Evolutionary conservation across 805 yeast species (phyloP).

Genomic region (Zygosaccharomyces kombuchaensis): DNA sequence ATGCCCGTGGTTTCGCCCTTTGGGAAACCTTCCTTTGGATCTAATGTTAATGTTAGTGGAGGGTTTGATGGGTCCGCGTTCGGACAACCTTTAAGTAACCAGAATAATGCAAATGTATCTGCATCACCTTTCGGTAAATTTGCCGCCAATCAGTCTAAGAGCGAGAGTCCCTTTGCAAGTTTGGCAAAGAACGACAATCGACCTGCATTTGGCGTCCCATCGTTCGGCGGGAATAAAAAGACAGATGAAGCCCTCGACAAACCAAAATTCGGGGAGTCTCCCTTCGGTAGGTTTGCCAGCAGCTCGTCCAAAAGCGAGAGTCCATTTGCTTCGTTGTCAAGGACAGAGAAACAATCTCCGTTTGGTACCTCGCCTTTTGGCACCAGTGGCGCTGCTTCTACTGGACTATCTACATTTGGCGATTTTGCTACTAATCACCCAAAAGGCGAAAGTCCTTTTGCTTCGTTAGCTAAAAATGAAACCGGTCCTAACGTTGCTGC

Average conservation of each 20-base stretch:
- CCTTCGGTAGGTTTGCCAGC: neutral
- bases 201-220: neutral
- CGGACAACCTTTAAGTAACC: constrained; percentile 11
- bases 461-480: constrained; percentile 6
- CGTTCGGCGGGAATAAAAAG: neutral
- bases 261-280: constrained; percentile 3
- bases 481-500: neutral
- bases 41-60: constrained; percentile 9
- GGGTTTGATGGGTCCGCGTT: constrained; percentile 8
- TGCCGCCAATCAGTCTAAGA: neutral
- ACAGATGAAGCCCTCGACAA: constrained; percentile 2
- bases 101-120: constrained; percentile 1
- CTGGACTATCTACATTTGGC: constrained; percentile 16
- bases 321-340: constrained; percentile 2
- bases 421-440: constrained; percentile 1
- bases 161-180: constrained; percentile 3
- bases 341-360: constrained; percentile 9
- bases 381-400: constrained; percentile 6
- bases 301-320: neutral
- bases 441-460: constrained; percentile 9
- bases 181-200: neutral
- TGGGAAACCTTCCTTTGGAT: constrained; percentile 12
- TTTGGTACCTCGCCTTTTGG: constrained; percentile 17
- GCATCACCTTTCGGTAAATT: constrained; percentile 9
- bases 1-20: constrained; percentile 5